Conservation (phyloP, 23 red algal genomes). For the Pyropia yezoensis region DNA sequence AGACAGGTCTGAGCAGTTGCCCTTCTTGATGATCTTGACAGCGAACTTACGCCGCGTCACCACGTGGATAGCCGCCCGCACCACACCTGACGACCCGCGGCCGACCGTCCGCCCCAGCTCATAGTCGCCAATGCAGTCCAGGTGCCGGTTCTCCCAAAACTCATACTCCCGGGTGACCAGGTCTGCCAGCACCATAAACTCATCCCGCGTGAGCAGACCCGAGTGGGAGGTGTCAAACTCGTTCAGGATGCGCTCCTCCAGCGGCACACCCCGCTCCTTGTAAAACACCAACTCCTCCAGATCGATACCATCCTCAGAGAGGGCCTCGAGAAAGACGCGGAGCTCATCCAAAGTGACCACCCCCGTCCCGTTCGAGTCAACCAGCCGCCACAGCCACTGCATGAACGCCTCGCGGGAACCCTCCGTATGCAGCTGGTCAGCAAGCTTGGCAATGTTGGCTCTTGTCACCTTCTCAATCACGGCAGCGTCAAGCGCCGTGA, state of each 20-base stretch:
- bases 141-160: slow-evolving; percentile 83
- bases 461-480: slow-evolving; percentile 61
- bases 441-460: slow-evolving; percentile 65
- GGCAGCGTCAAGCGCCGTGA: slow-evolving; percentile 67
- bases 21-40: slow-evolving; percentile 90
- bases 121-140: slow-evolving; percentile 83
- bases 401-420: slow-evolving; percentile 73
- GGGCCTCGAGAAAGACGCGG: slow-evolving; percentile 52
- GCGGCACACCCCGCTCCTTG: slow-evolving; percentile 35
- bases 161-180: slow-evolving; percentile 93
- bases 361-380: slow-evolving; percentile 35
- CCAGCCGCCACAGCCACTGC: slow-evolving; percentile 78
- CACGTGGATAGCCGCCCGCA: slow-evolving; percentile 67
- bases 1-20: slow-evolving; percentile 85
- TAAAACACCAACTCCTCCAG: slow-evolving; percentile 73
- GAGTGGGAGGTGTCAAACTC: slow-evolving; percentile 80
- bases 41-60: slow-evolving; percentile 64
- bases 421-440: slow-evolving; percentile 45
- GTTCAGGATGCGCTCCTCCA: slow-evolving; percentile 73
- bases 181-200: slow-evolving; percentile 97
- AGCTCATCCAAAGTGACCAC: slow-evolving; percentile 68
- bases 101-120: slow-evolving; percentile 86
- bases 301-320: slow-evolving; percentile 78
- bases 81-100: slow-evolving; percentile 65
- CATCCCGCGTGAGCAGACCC: slow-evolving; percentile 52